phyloP scores from a whole-genome alignment of 306 rosid genomes.

The Vigna trinervia region DNA sequence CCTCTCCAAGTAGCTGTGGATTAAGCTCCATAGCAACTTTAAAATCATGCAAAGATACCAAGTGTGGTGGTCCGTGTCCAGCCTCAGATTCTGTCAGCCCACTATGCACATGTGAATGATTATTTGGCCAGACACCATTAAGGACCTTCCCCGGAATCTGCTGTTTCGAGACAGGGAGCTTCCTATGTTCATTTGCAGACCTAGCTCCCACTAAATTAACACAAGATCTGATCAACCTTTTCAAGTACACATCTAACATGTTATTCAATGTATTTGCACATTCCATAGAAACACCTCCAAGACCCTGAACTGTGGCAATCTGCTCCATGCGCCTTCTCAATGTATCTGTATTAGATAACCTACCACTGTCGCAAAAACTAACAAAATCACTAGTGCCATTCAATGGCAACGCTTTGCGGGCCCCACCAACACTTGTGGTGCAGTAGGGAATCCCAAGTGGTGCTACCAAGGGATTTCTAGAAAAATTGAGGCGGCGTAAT shows the following conservation, averaged over 20 bases:
- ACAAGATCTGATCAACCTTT: slow-evolving; percentile 80
- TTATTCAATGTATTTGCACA: slow-evolving; percentile 75
- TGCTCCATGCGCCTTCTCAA: slow-evolving; percentile 95
- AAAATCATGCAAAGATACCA: slow-evolving; percentile 78
- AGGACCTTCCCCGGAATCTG: slow-evolving; percentile 75
- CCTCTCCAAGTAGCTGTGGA: slow-evolving; percentile 97
- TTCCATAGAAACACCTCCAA: slow-evolving; percentile 83
- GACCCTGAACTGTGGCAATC: slow-evolving; percentile 79
- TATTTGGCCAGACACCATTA: slow-evolving; percentile 84
- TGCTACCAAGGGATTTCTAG: slow-evolving; percentile 73
- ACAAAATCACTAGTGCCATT: slow-evolving; percentile 57
- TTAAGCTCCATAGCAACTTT: slow-evolving; percentile 95
- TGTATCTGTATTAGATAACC: slow-evolving; percentile 69
- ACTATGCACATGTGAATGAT: slow-evolving; percentile 67
- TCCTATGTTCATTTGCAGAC: slow-evolving; percentile 57
- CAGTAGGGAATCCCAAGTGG: slow-evolving; percentile 92
- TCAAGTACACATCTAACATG: slow-evolving; percentile 80
- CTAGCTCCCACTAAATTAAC: slow-evolving; percentile 77
- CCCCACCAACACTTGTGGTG: slow-evolving; percentile 84
- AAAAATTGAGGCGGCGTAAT: slow-evolving; percentile 53
- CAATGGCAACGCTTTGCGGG: slow-evolving; percentile 70
- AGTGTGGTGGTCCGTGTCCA: slow-evolving; percentile 56
- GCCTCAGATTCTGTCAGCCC: slow-evolving; percentile 56
- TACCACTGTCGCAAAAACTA: slow-evolving; percentile 70
- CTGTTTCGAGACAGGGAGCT: slow-evolving; percentile 62